Evolutionary conservation across 768 basidiomycete genomes (phyloP).

Genomic region (Tylopilus vinaceipallidus): DNA sequence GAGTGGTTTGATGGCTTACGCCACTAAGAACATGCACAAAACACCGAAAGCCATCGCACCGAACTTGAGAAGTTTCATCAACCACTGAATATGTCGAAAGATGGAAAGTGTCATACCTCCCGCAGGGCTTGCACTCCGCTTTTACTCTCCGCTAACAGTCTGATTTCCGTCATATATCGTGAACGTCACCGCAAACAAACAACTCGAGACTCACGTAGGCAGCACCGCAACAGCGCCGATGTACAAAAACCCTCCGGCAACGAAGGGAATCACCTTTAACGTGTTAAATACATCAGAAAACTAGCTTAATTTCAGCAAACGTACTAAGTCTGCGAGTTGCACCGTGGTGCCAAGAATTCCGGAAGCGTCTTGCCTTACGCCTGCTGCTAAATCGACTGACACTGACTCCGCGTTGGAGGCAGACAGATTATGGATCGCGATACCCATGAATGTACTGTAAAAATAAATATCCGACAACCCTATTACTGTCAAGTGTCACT

Average conservation of each 20-base stretch:
- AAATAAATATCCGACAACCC: conserved; percentile 3
- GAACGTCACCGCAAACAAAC: conserved; percentile 7
- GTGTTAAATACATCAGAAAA: conserved; percentile 12
- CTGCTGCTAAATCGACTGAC: conserved; percentile 67
- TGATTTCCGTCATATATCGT: conserved; percentile 32
- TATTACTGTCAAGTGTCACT: conserved; percentile 7
- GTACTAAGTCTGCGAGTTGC: conserved; percentile 75
- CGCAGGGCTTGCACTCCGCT: conserved; percentile 86
- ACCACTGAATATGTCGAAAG: conserved; percentile 14
- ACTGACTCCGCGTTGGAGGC: conserved; percentile 41
- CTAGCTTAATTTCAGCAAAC: conserved; percentile 30
- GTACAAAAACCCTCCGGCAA: conserved; percentile 90
- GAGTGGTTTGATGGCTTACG: conserved; percentile 54
- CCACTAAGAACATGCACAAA: conserved; percentile 87
- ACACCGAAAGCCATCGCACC: conserved; percentile 91
- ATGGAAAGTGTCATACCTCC: conserved; percentile 50
- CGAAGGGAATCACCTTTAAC: conserved; percentile 79
- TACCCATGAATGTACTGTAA: conserved; percentile 80
- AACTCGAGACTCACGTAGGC: conserved; percentile 65
- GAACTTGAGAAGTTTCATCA: conserved; percentile 54
- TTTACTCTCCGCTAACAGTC: conserved; percentile 83
- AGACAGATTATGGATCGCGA: conserved; percentile 76
- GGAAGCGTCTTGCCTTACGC: conserved; percentile 68
- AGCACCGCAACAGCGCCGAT: conserved; percentile 91
- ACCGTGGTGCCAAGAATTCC: conserved; percentile 86